Conservation (phyloP, 805 yeast species). For the Myxozyma melibiosi region DNA sequence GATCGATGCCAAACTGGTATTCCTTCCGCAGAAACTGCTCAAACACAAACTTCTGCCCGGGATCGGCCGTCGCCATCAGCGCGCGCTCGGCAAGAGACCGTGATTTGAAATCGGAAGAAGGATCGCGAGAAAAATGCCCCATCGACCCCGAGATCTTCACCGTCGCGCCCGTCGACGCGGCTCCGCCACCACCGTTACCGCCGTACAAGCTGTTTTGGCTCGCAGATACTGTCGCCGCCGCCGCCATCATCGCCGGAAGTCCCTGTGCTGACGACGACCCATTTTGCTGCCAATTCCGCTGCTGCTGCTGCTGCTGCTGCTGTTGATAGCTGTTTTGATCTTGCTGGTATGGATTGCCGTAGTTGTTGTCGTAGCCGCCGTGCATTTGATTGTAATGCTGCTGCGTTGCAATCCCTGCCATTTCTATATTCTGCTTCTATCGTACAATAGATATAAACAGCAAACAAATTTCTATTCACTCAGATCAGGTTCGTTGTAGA, state of each 20-base stretch:
- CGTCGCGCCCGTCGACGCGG: conserved; percentile 9
- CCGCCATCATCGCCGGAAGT: conserved; percentile 7
- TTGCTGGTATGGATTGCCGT: neutral
- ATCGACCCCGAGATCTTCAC: neutral
- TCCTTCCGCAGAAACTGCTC: conserved; percentile 82
- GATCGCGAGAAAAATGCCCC: neutral
- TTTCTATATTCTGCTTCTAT: neutral
- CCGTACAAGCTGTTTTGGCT: neutral
- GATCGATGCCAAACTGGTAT: conserved; percentile 79
- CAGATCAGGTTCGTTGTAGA: too few species aligned
- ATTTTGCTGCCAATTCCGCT: neutral
- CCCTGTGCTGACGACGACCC: neutral
- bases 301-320: conserved; percentile 2
- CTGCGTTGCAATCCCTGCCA: conserved; percentile 13
- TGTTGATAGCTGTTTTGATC: neutral
- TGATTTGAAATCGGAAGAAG: neutral
- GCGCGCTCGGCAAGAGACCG: conserved; percentile 1
- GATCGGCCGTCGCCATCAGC: neutral
- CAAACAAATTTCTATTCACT: too few species aligned
- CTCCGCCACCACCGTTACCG: neutral
- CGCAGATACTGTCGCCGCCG: neutral
- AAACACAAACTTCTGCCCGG: conserved; percentile 54
- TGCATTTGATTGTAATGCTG: conserved; percentile 3
- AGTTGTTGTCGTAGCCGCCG: neutral
- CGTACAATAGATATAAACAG: too few species aligned